A percentile compares a stretch with the other conserved stretches of the same genome.
phyloP scores from a whole-genome alignment of 495 filamentous ascomycete genomes.

The Bathelium albidoporum region DNA sequence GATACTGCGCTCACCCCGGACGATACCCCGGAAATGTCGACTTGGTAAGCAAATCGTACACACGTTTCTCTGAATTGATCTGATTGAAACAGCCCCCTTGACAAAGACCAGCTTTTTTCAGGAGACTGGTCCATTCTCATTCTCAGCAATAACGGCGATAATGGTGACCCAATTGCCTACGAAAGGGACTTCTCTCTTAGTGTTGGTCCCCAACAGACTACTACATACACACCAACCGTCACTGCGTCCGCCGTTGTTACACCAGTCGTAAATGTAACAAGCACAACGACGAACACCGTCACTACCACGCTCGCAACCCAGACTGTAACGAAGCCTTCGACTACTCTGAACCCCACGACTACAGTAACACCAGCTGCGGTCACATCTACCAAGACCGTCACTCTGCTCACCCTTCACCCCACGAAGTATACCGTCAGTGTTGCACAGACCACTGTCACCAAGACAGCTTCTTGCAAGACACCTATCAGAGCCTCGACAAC shows the following conservation, averaged over 20 bases:
- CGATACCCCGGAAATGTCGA: conserved; percentile 24
- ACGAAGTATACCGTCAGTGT: conserved; percentile 19
- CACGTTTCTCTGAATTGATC: background rate
- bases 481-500: conserved; percentile 8
- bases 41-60: conserved; percentile 18
- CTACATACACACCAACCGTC: conserved; percentile 17
- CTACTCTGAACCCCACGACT: conserved; percentile 21
- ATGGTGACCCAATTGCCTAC: conserved; percentile 25
- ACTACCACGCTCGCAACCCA: conserved; percentile 12
- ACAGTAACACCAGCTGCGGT: conserved; percentile 22
- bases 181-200: conserved; percentile 29
- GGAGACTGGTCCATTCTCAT: conserved; percentile 30
- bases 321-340: conserved; percentile 22
- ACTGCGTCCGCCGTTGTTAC: conserved; percentile 5
- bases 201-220: conserved; percentile 27
- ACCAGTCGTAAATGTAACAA: conserved; percentile 22
- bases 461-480: conserved; percentile 19
- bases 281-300: conserved; percentile 17
- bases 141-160: conserved; percentile 31
- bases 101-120: conserved; percentile 24
- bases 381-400: conserved; percentile 21
- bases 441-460: conserved; percentile 17
- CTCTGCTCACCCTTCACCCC: conserved; percentile 21
- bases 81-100: conserved; percentile 14
- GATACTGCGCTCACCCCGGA: conserved; percentile 25